Evolutionary conservation across 2,329 filamentous ascomycete species (phyloP).

Genomic region (Alternaria triticina): DNA sequence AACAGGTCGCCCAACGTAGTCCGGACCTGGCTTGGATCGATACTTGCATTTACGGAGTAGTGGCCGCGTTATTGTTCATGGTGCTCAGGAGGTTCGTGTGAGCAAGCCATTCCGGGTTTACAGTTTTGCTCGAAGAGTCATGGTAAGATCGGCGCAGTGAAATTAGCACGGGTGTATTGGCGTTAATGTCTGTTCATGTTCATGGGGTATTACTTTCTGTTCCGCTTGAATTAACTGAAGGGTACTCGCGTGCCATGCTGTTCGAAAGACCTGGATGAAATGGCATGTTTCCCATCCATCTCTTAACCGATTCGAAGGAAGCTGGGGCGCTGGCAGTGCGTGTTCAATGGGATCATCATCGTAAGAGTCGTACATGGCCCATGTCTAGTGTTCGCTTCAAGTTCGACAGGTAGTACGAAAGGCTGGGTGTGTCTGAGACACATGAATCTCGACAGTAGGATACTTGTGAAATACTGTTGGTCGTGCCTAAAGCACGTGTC

Average conservation of each 20-base stretch:
- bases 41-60: conserved; percentile 75
- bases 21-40: conserved; percentile 76
- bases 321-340: neutral
- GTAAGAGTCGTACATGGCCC: neutral
- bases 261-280: neutral
- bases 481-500: neutral
- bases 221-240: neutral
- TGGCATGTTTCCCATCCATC: neutral
- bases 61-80: conserved; percentile 73
- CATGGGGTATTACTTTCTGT: neutral
- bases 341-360: neutral
- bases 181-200: neutral
- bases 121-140: neutral
- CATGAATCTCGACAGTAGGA: neutral
- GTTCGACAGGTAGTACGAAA: neutral
- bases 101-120: neutral
- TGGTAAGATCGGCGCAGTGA: neutral
- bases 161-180: neutral
- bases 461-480: neutral
- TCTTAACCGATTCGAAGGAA: neutral
- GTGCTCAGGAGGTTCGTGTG: conserved; percentile 59
- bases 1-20: conserved; percentile 33
- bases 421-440: neutral
- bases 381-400: neutral
- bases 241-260: neutral